Base-by-base conservation (phyloP, 2,329 filamentous ascomycete genomes). In the Monilinia aucupariae region DNA sequence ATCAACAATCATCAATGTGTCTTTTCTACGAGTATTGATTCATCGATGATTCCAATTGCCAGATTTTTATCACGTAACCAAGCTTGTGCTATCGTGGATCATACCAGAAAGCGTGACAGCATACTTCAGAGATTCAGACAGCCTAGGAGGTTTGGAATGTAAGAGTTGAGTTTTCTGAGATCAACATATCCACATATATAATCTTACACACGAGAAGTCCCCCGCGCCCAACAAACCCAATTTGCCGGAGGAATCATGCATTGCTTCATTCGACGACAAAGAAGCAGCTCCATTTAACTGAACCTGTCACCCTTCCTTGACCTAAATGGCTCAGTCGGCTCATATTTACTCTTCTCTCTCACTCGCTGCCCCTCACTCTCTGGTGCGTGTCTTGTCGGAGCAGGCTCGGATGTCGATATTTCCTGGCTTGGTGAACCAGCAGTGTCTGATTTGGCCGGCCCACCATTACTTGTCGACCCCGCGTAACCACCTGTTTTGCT, bases 231-330 rank as follows among this genome's bases (percentile, higher is more conserved):
- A 65, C 47, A 53, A 59, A 50, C 22, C 17, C 22, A 53, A 47
- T 54, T 55, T 52, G 39, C 20, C 56, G 32, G 53, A 17, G 37
- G n/a, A 49, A 61, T 6, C n/a, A n/a, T n/a, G n/a, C 32, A 30
- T 39, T 30, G 32, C 50, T 13, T 37, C 20, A 22, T 30, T 17
- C 15, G 43, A 47, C 9, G 30, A 34, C 8, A 22, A 53, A 41
- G 27, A 17, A 9, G 50, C 39, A 43, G 17, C 52, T n/a, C 30
- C 25, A 45, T 55, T 73, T 48, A 89, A 83, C 79, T 81, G 72
- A 99, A 96, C 41, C 94, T 83, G 78, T 97, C 92, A 4, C 94
- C 94, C 75, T 91, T 96, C 65, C 81, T 84, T 76, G 88, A 89
- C 70, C 84, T 80, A 76, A 88, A 97, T 62, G 92, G 89, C 69